These are phyloP conservation scores for Termitomyces sp. DNA, from an alignment of 768 basidiomycete species.

Conservation along the genomic window DNA sequence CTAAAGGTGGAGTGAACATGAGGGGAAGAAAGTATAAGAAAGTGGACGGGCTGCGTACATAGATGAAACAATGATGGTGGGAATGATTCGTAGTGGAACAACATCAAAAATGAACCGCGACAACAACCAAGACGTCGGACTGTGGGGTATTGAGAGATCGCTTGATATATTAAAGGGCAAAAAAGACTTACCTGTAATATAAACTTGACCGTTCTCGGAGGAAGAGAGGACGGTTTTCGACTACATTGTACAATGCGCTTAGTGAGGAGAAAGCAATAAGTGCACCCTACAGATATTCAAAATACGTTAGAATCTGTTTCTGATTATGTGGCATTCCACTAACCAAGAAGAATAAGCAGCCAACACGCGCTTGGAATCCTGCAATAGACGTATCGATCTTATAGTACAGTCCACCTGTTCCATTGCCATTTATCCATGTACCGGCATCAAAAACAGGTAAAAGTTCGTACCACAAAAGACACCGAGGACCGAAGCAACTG, in stretches of 20 bases:
- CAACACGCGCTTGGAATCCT: slow-evolving; percentile 92
- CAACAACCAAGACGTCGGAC: slow-evolving; percentile 89
- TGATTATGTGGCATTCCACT: neutral
- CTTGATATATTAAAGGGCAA: neutral
- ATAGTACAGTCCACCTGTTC: slow-evolving; percentile 78
- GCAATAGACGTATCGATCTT: slow-evolving; percentile 77
- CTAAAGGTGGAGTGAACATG: slow-evolving; percentile 28
- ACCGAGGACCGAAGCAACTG: slow-evolving; percentile 66
- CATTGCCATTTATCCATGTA: neutral
- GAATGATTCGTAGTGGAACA: slow-evolving; percentile 81
- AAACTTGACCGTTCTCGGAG: slow-evolving; percentile 80
- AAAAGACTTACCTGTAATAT: slow-evolving; percentile 72
- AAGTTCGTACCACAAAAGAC: slow-evolving; percentile 70
- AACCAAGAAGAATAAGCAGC: slow-evolving; percentile 91
- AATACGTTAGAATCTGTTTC: neutral
- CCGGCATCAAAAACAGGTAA: neutral
- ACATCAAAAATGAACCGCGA: slow-evolving; percentile 86
- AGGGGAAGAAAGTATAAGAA: neutral
- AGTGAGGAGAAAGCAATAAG: slow-evolving; percentile 88
- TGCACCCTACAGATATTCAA: slow-evolving; percentile 63
- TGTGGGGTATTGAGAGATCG: slow-evolving; percentile 19
- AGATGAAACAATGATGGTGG: slow-evolving; percentile 80
- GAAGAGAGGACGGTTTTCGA: slow-evolving; percentile 82
- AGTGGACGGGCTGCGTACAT: slow-evolving; percentile 46
- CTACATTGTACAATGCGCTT: slow-evolving; percentile 85